These are phyloP conservation scores for Castanopsis chinensis DNA, from an alignment of 306 rosid species.

Conservation along the genomic window DNA sequence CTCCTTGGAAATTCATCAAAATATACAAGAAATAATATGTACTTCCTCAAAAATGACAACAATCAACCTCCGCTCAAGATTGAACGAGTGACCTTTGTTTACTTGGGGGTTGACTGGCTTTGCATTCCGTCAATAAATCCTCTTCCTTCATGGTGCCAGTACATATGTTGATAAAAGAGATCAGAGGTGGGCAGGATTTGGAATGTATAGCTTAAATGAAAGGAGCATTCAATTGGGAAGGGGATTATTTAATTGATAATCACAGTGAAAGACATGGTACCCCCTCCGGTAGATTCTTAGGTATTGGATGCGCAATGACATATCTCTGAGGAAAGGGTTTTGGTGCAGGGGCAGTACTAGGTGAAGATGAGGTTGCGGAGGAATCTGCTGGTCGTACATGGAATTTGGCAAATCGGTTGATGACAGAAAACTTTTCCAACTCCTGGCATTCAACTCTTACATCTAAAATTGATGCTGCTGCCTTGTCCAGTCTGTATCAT, in stretches of 20 bases:
- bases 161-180: conserved; percentile 23
- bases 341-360: conserved; percentile 18
- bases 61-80: conserved; percentile 39
- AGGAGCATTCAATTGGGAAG: conserved; percentile 22
- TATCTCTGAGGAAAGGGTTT: conserved; percentile 40
- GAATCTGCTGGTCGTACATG: conserved; percentile 42
- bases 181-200: conserved; percentile 23
- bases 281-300: conserved; percentile 50
- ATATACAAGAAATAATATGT: conserved; percentile 52
- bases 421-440: conserved; percentile 55
- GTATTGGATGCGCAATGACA: conserved; percentile 44
- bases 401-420: conserved; percentile 61
- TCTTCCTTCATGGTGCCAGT: conserved; percentile 26
- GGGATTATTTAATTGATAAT: conserved; percentile 21
- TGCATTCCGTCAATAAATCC: conserved; percentile 27
- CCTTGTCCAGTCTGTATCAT: conserved; percentile 46
- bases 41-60: conserved; percentile 49
- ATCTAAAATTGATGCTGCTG: conserved; percentile 39
- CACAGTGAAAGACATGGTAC: conserved; percentile 53
- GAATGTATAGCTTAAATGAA: conserved; percentile 18
- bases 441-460: conserved; percentile 49
- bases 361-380: conserved; percentile 37
- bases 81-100: conserved; percentile 34
- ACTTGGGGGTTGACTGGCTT: conserved; percentile 15
- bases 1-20: conserved; percentile 37